Base-by-base conservation (phyloP, 2,329 filamentous ascomycete genomes). In the Xylariomycetidae sp. region DNA sequence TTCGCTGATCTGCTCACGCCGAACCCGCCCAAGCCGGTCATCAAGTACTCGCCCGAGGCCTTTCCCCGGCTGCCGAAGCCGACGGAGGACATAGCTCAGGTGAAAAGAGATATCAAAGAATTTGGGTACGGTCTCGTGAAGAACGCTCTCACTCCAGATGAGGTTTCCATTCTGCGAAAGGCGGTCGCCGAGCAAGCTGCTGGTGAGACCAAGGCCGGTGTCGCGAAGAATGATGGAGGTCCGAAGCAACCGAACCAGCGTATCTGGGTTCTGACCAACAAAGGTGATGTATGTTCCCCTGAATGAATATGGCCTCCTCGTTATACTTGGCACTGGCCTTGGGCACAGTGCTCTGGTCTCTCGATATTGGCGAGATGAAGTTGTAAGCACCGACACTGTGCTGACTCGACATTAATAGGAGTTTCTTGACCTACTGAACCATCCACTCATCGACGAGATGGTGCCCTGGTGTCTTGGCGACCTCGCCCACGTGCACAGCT, bases 31-130 rank as follows among this genome's bases (percentile, higher is more conserved):
- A 34, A 31, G 8, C 28, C 38, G n/a, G 12, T 43, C 16, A 24
- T 44, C 14, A 42, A 36, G 30, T 15, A 28, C 18, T 24, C 13
- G 6, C n/a, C 24, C 5, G 59, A 63, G 30, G 63, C 63, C 14
- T 56, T 65, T 3, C 52, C 56, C 2, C 53, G 52, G 3, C 52
- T 67, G 3, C 64, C 50, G 1, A 60, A 44, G 50, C 47, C 49
- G 10, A 53, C 52, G 7, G 44, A 45, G 24, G 49, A 55, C 26
- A 40, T 54, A 29, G 47, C 46, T 13, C 49, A 52, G 31, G 44
- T 52, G 12, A 52, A 48, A 33, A 27, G 31, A 4, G 47, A 55
- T 23, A 27, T 55, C 12, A 35, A 34, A 9, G 39, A 51, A 23
- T 55, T 46, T 15, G 52, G 52, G 1, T 55, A 55, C 28, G 48